Base-by-base conservation (phyloP, 108 stramenopile genomes). In the Nannochloropsis salina region DNA sequence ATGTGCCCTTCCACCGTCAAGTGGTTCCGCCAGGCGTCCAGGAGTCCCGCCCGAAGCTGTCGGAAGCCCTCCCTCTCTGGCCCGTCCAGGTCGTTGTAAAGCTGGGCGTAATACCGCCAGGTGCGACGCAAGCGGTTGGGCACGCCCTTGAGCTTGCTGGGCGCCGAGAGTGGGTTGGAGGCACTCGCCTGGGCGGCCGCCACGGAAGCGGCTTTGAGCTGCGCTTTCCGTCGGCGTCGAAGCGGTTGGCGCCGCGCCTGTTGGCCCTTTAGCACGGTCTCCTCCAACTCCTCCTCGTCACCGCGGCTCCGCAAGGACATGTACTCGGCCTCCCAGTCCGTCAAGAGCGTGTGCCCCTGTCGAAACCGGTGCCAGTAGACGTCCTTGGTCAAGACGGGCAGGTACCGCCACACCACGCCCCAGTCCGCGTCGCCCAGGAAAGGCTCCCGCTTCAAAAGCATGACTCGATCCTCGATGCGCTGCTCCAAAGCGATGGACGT, bases 381-480 rank as follows among this genome's bases (percentile, higher is more conserved):
- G 15, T 80, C 15, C 42, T 81, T 47, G 5, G 87, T 88, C 80
- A 84, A 47, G 41, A 88, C 81, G 11, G 87, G 87, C 6, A 88
- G 31, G n/a, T 88, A 88, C 79, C 87, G 83, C 87, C 87, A 84
- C 8, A 88, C 87, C 42, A 88, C 21, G 3, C 83, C 82, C 87
- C 87, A 88, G 18, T 88, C 87, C 22, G 87, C 61, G 18, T 88
- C 87, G 47, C 84, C 87, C n/a, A 88, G 84, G 81, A 84, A 84
- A 18, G 82, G 84, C 42, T 88, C 84, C 84, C 83, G 84, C 80
- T 84, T 84, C 9, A 88, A 81, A 47, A 81, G 42, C 51, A 80
- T 84, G 12, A 82, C 87, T 22, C 84, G 45, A 47, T 84, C 82
- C 84, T 88, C 87, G 41, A 88, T 41, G 84, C 84, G 84, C 3